A percentile compares a stretch with the other conserved stretches of the same genome.
Evolutionary conservation across 257 asterid species (phyloP).

Genomic region (Salvia hispanica): DNA sequence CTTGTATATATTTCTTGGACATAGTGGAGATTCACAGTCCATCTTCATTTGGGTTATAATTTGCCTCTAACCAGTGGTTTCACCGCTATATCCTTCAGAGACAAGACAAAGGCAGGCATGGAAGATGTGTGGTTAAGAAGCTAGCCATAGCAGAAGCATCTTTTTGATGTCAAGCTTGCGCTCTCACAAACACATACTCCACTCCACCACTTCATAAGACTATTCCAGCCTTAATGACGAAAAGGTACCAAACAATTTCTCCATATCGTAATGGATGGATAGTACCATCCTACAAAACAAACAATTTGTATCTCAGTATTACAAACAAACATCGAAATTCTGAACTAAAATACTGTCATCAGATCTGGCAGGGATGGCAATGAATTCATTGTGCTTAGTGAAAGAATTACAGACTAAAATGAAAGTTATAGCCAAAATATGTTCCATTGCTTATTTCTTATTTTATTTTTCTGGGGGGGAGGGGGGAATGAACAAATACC

Average conservation of each 20-base stretch:
- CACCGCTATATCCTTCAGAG: too few species aligned
- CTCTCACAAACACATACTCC: not conserved
- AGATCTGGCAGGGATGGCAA: not conserved
- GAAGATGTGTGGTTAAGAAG: not conserved
- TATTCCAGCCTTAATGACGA: conserved; percentile 10
- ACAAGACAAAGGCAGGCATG: not conserved
- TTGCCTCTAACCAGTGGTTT: not conserved
- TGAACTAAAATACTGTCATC: not conserved
- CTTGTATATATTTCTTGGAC: too few species aligned
- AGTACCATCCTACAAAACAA: conserved; percentile 7
- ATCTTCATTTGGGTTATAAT: too few species aligned
- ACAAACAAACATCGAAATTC: not conserved
- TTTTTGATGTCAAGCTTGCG: not conserved
- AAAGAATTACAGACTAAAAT: too few species aligned
- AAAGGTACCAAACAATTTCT: not conserved
- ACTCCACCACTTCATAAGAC: not conserved
- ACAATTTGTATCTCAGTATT: not conserved
- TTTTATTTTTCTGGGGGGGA: too few species aligned
- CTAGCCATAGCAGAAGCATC: not conserved
- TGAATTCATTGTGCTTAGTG: not conserved
- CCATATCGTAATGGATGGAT: conserved; percentile 1
- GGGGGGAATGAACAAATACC: not conserved
- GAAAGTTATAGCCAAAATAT: too few species aligned
- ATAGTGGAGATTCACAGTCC: too few species aligned
- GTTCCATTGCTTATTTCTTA: too few species aligned